Percentiles rank a stretch among this genome's conserved stretches.
Evolutionary conservation across 805 yeast species (phyloP).

Genomic region (Torulaspora quercuum): DNA sequence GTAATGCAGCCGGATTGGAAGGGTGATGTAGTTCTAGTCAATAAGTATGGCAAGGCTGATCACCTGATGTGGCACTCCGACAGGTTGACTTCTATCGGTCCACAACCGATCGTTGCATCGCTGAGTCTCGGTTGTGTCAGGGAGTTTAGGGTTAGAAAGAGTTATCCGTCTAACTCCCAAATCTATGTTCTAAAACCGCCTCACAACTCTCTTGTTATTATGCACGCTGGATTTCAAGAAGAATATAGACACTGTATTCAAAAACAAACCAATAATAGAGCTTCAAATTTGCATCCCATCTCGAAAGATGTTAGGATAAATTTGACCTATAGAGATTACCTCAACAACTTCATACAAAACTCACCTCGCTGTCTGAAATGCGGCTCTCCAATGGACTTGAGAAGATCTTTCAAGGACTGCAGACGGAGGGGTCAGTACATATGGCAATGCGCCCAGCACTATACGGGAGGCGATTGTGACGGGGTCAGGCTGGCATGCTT

Average conservation of each 20-base stretch:
- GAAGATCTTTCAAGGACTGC: slow-evolving; percentile 51
- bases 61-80: slow-evolving; percentile 76
- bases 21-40: slow-evolving; percentile 53
- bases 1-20: slow-evolving; percentile 42
- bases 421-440: slow-evolving; percentile 53
- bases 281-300: slow-evolving; percentile 46
- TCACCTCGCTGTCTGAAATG: slow-evolving; percentile 46
- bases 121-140: slow-evolving; percentile 67
- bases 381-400: slow-evolving; percentile 45
- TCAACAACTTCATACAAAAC: slow-evolving; percentile 28
- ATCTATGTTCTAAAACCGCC: slow-evolving; percentile 49
- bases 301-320: slow-evolving; percentile 55
- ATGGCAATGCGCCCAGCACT: slow-evolving; percentile 59
- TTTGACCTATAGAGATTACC: slow-evolving; percentile 60
- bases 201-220: slow-evolving; percentile 64
- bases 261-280: slow-evolving; percentile 15
- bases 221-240: slow-evolving; percentile 82
- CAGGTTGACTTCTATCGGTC: slow-evolving; percentile 67
- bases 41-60: slow-evolving; percentile 50
- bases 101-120: slow-evolving; percentile 64
- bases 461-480: slow-evolving; percentile 44
- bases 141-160: slow-evolving; percentile 56
- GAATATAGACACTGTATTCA: slow-evolving; percentile 65
- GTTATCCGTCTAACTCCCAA: slow-evolving; percentile 30
- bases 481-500: slow-evolving; percentile 53